phyloP scores from a whole-genome alignment of 768 basidiomycete species.

The Kwoniella sp. region DNA sequence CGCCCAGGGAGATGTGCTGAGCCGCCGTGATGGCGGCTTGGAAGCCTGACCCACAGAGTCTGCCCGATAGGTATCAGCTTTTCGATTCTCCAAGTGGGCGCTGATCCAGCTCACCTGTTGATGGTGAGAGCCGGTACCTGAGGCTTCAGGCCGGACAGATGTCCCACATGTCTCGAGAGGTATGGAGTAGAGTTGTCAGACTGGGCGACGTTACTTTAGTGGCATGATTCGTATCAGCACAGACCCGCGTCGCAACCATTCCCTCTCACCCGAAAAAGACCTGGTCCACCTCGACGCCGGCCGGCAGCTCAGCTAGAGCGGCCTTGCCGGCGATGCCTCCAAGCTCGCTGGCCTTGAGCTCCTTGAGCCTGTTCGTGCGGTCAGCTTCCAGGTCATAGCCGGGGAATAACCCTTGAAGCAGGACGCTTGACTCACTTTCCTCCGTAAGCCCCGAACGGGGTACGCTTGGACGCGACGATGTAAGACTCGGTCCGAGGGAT shows the following conservation, averaged over 20 bases:
- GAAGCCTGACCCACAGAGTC: conserved; percentile 52
- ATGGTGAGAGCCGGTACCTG: conserved; percentile 51
- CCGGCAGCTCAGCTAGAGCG: conserved; percentile 50
- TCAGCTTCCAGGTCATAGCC: conserved; percentile 1
- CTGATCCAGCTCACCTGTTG: conserved; percentile 45
- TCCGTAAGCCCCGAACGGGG: conserved; percentile 52
- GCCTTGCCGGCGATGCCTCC: conserved; percentile 51
- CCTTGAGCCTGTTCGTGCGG: conserved; percentile 32
- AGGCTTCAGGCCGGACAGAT: conserved; percentile 47
- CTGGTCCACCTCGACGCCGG: conserved; percentile 50
- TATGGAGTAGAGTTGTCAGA: conserved; percentile 51
- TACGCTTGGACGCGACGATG: conserved; percentile 49
- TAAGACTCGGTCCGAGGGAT: conserved; percentile 28
- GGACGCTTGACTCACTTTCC: conserved; percentile 39
- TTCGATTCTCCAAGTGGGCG: background rate
- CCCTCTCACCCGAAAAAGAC: conserved; percentile 51
- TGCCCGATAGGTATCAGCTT: conserved; percentile 6
- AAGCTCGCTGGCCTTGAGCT: conserved; percentile 49
- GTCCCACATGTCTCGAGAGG: conserved; percentile 52
- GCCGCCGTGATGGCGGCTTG: conserved; percentile 51
- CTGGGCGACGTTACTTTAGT: conserved; percentile 47
- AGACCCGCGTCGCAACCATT: too few relatives aligned
- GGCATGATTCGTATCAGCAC: background rate
- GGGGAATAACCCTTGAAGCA: background rate
- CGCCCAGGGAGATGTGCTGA: conserved; percentile 51